Evolutionary conservation across 345 rosid genomes (phyloP).

Genomic region (Arabidopsis thaliana): TAIR10.1 NC_003075.7:6421501-6422000

Average conservation of each 20-base stretch:
- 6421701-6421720: slow-evolving; percentile 93
- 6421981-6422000: slow-evolving; percentile 69
- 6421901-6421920: background rate
- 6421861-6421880: slow-evolving; percentile 38
- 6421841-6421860: slow-evolving; percentile 74
- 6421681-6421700: slow-evolving; percentile 65
- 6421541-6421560: slow-evolving; percentile 88
- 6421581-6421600: slow-evolving; percentile 1
- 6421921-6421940: background rate
- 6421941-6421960: slow-evolving; percentile 49
- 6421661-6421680: slow-evolving; percentile 64
- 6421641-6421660: slow-evolving; percentile 88
- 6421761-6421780: background rate
- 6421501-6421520: slow-evolving; percentile 82
- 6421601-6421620: background rate
- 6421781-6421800: slow-evolving; percentile 48
- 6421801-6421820: slow-evolving; percentile 77
- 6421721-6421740: slow-evolving; percentile 39
- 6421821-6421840: slow-evolving; percentile 69
- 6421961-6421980: slow-evolving; percentile 65
- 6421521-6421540: slow-evolving; percentile 75
- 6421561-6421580: slow-evolving; percentile 45
- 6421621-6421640: slow-evolving; percentile 3
- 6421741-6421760: slow-evolving; percentile 4
- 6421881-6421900: background rate